phyloP scores from a whole-genome alignment of 1,139 yeast species.

The Hyphopichia burtonii region DNA sequence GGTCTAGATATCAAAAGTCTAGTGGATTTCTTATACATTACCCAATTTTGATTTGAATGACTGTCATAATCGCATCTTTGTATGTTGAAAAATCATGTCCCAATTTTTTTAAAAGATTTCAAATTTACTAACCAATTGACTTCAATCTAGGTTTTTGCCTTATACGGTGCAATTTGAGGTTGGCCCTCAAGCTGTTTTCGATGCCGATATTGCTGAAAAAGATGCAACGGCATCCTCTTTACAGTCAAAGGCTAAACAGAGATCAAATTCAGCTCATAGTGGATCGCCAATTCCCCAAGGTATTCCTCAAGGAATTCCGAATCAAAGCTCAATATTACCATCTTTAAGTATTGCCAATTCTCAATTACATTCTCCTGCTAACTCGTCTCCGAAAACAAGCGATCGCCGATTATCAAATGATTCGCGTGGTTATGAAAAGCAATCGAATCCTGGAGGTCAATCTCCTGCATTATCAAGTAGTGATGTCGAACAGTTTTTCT shows the following conservation, averaged over 20 bases:
- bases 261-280: not conserved
- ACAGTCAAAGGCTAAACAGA: not conserved
- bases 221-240: constrained; percentile 5
- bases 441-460: constrained; percentile 5
- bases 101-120: constrained; percentile 1
- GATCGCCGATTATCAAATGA: constrained; percentile 3
- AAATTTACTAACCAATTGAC: constrained; percentile 16
- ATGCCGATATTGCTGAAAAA: constrained; percentile 5
- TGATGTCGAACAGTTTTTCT: constrained; percentile 31
- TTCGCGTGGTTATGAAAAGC: not conserved
- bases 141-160: constrained; percentile 54
- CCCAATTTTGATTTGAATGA: constrained; percentile 33
- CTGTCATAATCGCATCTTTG: constrained; percentile 61
- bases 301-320: constrained; percentile 6
- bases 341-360: constrained; percentile 17
- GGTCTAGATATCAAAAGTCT: not conserved
- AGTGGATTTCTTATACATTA: not conserved
- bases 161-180: constrained; percentile 72
- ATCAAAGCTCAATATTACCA: constrained; percentile 19
- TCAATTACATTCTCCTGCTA: constrained; percentile 16
- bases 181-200: constrained; percentile 16
- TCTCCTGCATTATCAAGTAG: constrained; percentile 1
- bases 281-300: constrained; percentile 3
- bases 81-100: constrained; percentile 32
- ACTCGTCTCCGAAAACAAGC: constrained; percentile 13